Conservation (phyloP, 164 flowering plant species). For the Magnolia kwangsiensis region DNA sequence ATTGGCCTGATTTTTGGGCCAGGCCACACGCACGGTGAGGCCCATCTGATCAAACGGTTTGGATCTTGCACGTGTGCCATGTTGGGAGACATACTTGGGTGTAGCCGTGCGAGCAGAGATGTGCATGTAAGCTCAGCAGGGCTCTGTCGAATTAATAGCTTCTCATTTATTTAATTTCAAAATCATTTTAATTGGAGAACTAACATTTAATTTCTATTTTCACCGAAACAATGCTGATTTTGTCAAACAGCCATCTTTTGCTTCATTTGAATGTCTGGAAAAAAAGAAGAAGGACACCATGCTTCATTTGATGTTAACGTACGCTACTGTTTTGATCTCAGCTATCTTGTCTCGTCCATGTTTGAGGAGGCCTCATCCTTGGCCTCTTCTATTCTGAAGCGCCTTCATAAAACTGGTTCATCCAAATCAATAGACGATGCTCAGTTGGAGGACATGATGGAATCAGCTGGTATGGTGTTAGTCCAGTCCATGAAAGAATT, state of each 20-base stretch:
- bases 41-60: too few relatives aligned
- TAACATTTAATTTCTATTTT: neutral
- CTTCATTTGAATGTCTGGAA: neutral
- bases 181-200: too few relatives aligned
- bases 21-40: too few relatives aligned
- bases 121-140: too few relatives aligned
- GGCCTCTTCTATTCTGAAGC: conserved; percentile 49
- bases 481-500: conserved; percentile 68
- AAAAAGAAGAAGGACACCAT: neutral
- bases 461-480: conserved; percentile 84
- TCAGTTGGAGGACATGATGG: conserved; percentile 53
- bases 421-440: conserved; percentile 13
- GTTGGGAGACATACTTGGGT: too few relatives aligned
- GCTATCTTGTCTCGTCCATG: conserved; percentile 74
- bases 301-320: neutral
- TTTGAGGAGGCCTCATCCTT: conserved; percentile 55
- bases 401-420: conserved; percentile 17
- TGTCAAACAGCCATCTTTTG: neutral
- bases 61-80: too few relatives aligned
- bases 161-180: too few relatives aligned
- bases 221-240: neutral
- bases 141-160: too few relatives aligned
- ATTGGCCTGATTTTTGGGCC: too few relatives aligned
- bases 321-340: conserved; percentile 20
- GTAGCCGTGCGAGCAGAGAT: too few relatives aligned